Evolutionary conservation across 2,329 filamentous ascomycete species (phyloP).

Genomic region (Phialocephala sp.): DNA sequence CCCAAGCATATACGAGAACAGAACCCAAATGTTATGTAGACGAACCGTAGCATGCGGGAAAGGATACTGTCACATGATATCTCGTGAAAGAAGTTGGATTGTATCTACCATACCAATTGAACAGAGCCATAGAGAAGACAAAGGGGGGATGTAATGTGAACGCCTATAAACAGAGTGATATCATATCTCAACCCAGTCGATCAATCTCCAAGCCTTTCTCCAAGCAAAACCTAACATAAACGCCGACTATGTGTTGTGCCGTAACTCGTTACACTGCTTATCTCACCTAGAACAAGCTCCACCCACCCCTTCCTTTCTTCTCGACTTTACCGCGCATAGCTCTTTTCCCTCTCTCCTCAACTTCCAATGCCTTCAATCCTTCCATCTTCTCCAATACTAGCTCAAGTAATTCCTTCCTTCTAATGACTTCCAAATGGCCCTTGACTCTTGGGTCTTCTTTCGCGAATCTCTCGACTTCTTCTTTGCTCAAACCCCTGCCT

Average conservation of each 20-base stretch:
- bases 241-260: neutral
- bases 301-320: conserved; percentile 30
- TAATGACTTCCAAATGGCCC: conserved; percentile 88
- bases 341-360: conserved; percentile 60
- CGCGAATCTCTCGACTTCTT: conserved; percentile 88
- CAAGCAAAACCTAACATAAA: neutral
- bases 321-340: conserved; percentile 31
- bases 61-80: too few species aligned
- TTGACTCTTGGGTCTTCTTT: conserved; percentile 91
- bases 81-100: conserved; percentile 2
- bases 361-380: conserved; percentile 82
- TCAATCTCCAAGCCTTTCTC: conserved; percentile 5
- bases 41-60: too few species aligned
- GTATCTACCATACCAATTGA: neutral
- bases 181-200: conserved; percentile 5
- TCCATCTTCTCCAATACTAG: conserved; percentile 96
- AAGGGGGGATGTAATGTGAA: conserved; percentile 6
- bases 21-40: too few species aligned
- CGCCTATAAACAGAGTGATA: conserved; percentile 18
- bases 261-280: conserved; percentile 20
- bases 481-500: conserved; percentile 77
- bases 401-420: conserved; percentile 90
- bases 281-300: conserved; percentile 35
- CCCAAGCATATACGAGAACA: too few species aligned
- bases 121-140: neutral